Base-by-base conservation (phyloP, 768 basidiomycete genomes). In the Thelephora ganbajun region DNA sequence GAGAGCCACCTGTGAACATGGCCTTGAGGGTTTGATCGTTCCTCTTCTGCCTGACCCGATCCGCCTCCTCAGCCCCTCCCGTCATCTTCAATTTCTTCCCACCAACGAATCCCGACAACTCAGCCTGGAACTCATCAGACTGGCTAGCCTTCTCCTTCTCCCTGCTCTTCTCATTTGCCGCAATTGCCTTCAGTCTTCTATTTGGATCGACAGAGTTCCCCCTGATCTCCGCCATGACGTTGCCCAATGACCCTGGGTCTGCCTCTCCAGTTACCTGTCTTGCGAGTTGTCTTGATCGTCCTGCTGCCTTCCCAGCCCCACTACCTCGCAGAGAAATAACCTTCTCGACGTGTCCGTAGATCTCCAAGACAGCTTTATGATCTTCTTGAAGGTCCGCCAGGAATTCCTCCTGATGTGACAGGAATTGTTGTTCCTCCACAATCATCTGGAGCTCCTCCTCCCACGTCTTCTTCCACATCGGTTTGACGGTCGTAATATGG, bases 391-490 rank as follows among this genome's bases (percentile, higher is more conserved):
- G 69, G 58, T 99, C 94, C 44, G 69, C 70, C 49, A 94, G 69
- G 61, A 99, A 77, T 62, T 92, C 90, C 60, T 93, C 88, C 62
- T 97, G 93, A 58, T 96, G 87, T 6, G 77, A 79, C 50, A 97
- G 67, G 69, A 96, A 86, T 55, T 92, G 87, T 61, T 99, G 93
- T 62, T 99, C 94, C 61, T 96, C 92, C 49, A 97, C 85, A 48
- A 99, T 92, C 54, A 90, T 89, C 70, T 90, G 85, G 60, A 99
- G 62, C 66, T 99, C 94, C 59, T 89, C 81, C 58, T 88, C 86
- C 94, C 94, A 99, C 16, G 92, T 97, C 73, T 93, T 91, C 71
- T 93, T 88, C 94, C 94, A 99, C 76, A 88, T 89, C 37, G 94
- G 91, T 58, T 85, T 90, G 57, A 93, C 76, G 11, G 87, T 84